Evolutionary conservation across 495 filamentous ascomycete species (phyloP).

Genomic region (Lasiosphaeriaceae sp.): DNA sequence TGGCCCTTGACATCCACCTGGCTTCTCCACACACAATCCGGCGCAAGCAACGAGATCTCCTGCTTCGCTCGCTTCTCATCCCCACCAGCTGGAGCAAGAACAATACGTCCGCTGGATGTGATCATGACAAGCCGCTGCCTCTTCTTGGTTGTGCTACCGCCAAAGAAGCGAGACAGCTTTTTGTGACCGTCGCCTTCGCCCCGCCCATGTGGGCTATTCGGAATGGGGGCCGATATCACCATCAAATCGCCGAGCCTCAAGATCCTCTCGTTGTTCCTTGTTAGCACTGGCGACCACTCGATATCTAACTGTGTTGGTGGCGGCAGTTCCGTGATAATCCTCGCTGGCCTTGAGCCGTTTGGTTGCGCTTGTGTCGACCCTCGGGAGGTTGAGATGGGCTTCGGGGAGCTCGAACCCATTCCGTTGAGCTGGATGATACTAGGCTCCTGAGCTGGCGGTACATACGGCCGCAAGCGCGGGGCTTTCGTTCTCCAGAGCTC

Average conservation of each 20-base stretch:
- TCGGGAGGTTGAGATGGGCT: slow-evolving; percentile 46
- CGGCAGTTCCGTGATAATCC: slow-evolving; percentile 91
- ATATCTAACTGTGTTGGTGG: slow-evolving; percentile 96
- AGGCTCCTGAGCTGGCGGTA: slow-evolving; percentile 72
- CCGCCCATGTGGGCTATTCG: slow-evolving; percentile 61
- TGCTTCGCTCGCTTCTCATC: slow-evolving; percentile 94
- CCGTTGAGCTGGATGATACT: slow-evolving; percentile 75
- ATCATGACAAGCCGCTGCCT: slow-evolving; percentile 92
- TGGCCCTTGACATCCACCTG: slow-evolving; percentile 79
- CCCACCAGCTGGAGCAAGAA: slow-evolving; percentile 86
- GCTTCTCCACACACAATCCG: slow-evolving; percentile 71
- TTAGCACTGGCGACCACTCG: slow-evolving; percentile 97
- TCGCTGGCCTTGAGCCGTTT: slow-evolving; percentile 58
- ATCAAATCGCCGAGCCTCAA: slow-evolving; percentile 88
- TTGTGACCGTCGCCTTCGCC: slow-evolving; percentile 56
- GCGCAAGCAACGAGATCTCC: slow-evolving; percentile 73
- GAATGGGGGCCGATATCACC: slow-evolving; percentile 73
- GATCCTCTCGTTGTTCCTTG: slow-evolving; percentile 86
- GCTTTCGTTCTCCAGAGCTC: slow-evolving; percentile 88
- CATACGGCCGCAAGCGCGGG: slow-evolving; percentile 81
- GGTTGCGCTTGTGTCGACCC: slow-evolving; percentile 28
- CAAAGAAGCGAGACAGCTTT: slow-evolving; percentile 90
- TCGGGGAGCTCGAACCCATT: slow-evolving; percentile 40
- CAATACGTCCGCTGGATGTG: slow-evolving; percentile 82
- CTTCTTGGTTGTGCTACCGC: slow-evolving; percentile 85